Percentiles rank a stretch among this genome's conserved stretches.
phyloP scores from a whole-genome alignment of 345 rosid species.

The Lepidium aucheri region DNA sequence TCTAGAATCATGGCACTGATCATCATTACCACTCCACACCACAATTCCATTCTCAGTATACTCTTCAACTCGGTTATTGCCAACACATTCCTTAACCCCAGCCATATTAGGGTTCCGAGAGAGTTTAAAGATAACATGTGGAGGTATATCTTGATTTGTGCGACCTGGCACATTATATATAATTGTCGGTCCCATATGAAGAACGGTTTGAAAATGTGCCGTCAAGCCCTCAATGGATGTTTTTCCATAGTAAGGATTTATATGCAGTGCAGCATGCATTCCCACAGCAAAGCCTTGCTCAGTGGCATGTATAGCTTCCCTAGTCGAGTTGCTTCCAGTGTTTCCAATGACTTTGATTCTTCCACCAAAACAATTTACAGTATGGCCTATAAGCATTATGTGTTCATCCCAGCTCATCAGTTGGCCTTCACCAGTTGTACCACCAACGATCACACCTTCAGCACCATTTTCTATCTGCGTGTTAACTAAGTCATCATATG shows the following conservation, averaged over 20 bases:
- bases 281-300: constrained; percentile 92
- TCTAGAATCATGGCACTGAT: constrained; percentile 78
- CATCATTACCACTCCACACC: constrained; percentile 88
- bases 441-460: constrained; percentile 83
- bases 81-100: constrained; percentile 73
- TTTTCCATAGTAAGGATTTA: constrained; percentile 89
- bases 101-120: constrained; percentile 61
- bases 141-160: constrained; percentile 82
- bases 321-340: constrained; percentile 85
- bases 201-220: constrained; percentile 60
- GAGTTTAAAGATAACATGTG: constrained; percentile 39
- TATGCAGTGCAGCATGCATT: constrained; percentile 94
- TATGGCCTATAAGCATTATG: constrained; percentile 86
- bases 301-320: constrained; percentile 86
- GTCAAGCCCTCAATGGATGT: constrained; percentile 73
- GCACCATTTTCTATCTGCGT: constrained; percentile 59
- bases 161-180: constrained; percentile 79
- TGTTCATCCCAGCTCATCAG: constrained; percentile 97
- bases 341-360: constrained; percentile 73
- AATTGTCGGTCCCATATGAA: constrained; percentile 80
- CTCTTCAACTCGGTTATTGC: constrained; percentile 54
- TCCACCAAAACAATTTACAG: constrained; percentile 69
- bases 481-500: constrained; percentile 66
- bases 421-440: constrained; percentile 94
- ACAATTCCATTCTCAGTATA: constrained; percentile 57